Evolutionary conservation across 495 filamentous ascomycete species (phyloP).

Genomic region (Neurospora discreta): DNA sequence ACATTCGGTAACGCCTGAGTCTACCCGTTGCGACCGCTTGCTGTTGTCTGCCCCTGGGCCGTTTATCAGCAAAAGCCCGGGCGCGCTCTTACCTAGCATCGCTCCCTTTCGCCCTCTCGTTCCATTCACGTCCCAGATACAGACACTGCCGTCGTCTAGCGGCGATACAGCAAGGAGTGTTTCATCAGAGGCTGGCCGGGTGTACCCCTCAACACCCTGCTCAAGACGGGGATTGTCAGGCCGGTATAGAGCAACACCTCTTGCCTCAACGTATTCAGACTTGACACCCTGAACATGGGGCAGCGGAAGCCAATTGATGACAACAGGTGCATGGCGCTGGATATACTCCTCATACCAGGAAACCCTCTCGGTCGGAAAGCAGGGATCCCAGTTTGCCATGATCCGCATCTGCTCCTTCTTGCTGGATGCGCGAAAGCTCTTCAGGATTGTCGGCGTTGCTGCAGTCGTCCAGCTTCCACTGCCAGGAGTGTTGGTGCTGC

Average conservation of each 20-base stretch:
- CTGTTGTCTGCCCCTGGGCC: slow-evolving; percentile 32
- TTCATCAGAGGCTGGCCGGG: slow-evolving; percentile 5
- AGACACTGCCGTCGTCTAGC: slow-evolving; percentile 75
- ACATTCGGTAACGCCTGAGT: slow-evolving; percentile 69
- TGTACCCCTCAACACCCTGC: neutral
- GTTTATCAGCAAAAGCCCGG: slow-evolving; percentile 50
- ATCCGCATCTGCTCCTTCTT: slow-evolving; percentile 39
- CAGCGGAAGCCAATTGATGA: slow-evolving; percentile 63
- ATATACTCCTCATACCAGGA: slow-evolving; percentile 87
- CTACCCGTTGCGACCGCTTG: slow-evolving; percentile 34
- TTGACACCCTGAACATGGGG: slow-evolving; percentile 21
- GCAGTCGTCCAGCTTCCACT: slow-evolving; percentile 7
- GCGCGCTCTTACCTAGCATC: slow-evolving; percentile 51
- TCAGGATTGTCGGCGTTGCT: slow-evolving; percentile 11
- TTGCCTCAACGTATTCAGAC: slow-evolving; percentile 35
- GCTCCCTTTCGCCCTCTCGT: slow-evolving; percentile 48
- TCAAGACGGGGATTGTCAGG: slow-evolving; percentile 39
- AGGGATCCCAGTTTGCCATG: slow-evolving; percentile 74
- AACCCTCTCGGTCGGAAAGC: slow-evolving; percentile 52
- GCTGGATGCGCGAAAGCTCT: slow-evolving; percentile 20
- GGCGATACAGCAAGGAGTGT: slow-evolving; percentile 59
- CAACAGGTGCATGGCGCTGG: slow-evolving; percentile 64
- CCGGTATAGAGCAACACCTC: slow-evolving; percentile 56
- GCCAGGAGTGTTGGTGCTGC: slow-evolving; percentile 11
- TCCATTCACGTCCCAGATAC: slow-evolving; percentile 71